phyloP scores from a whole-genome alignment of 1,139 yeast genomes.

The Nadsonia starkeyi-henricii region DNA sequence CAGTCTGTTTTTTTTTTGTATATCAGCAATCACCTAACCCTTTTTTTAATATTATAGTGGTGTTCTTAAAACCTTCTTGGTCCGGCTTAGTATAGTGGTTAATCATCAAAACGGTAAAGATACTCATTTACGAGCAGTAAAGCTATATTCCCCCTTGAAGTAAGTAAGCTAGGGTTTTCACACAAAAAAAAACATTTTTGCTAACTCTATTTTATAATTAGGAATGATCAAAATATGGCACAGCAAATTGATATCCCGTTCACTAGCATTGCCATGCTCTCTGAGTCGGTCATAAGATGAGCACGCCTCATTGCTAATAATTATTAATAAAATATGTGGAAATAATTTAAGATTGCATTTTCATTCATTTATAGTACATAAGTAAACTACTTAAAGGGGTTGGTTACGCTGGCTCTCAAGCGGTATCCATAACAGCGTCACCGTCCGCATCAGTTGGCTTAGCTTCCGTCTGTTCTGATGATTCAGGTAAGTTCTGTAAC shows the following conservation, averaged over 20 bases:
- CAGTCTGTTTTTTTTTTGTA: background rate
- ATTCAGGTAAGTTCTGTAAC: no score
- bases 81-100: constrained; percentile 54
- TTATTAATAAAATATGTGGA: no score
- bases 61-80: constrained; percentile 56
- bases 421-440: no score
- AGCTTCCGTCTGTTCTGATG: no score
- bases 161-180: constrained; percentile 3
- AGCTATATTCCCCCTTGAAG: constrained; percentile 34
- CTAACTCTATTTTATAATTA: constrained; percentile 6
- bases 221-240: constrained; percentile 14
- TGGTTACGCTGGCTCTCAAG: no score
- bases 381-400: no score
- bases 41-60: constrained; percentile 19
- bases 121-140: constrained; percentile 70
- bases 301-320: no score
- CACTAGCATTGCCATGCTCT: constrained; percentile 21
- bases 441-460: no score
- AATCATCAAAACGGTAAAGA: constrained; percentile 97
- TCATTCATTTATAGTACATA: no score
- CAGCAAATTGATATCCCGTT: constrained; percentile 15
- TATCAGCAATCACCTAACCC: background rate
- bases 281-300: constrained; percentile 24
- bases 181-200: constrained; percentile 8
- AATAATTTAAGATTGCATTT: no score